Conservation (phyloP, 148 eudicot species). For the Rhododendron griersonianum region DNA sequence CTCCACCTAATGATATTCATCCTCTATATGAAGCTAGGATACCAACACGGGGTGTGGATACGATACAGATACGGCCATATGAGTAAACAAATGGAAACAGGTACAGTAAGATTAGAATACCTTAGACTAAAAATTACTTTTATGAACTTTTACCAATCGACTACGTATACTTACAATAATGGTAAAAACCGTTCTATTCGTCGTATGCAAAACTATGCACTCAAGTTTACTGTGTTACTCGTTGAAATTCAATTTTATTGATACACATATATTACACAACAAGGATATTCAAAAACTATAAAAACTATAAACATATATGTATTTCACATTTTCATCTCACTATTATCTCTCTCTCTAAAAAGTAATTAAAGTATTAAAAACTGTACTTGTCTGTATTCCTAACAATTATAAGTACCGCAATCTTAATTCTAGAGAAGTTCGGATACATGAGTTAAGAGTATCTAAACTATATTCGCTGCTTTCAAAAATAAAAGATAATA, state of each 20-base stretch:
- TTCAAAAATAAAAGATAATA: not conserved
- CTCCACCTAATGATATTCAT: not conserved
- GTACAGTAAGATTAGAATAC: not conserved
- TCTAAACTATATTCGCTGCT: not conserved
- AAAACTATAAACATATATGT: not conserved
- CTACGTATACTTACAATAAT: not conserved
- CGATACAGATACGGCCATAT: not conserved
- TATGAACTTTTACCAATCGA: not conserved
- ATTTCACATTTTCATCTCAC: not conserved
- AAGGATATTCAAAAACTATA: not conserved
- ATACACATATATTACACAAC: not conserved
- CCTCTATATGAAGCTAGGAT: not conserved
- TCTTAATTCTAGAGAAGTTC: not conserved
- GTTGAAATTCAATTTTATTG: not conserved
- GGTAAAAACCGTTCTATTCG: not conserved
- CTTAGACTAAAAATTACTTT: not conserved
- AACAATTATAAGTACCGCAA: not conserved
- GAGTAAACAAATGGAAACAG: not conserved
- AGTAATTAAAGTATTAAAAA: not conserved
- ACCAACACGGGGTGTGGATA: not conserved
- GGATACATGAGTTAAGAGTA: not conserved
- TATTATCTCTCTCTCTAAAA: not conserved
- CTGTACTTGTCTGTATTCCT: not conserved
- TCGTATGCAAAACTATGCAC: not conserved
- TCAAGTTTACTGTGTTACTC: not conserved